Evolutionary conservation across 2,329 filamentous ascomycete species (phyloP), one percentile per base, ranked within the genome.

Genomic region (Lasiodiplodia theobromae): DNA sequence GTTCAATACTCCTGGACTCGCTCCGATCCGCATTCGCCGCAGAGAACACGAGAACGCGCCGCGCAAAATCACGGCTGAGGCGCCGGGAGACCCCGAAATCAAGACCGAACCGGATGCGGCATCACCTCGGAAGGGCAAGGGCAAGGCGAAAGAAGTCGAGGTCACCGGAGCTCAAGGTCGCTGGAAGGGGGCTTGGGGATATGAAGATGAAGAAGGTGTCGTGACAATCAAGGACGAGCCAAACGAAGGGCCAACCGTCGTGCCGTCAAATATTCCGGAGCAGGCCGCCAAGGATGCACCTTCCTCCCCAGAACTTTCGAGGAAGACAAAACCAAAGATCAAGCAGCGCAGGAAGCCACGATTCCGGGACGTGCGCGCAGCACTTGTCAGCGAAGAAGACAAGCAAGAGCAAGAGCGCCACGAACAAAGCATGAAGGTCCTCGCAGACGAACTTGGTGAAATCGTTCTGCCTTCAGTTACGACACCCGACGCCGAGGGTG

Each of bases 21-120:
- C 81, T 58, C 87, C 87, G 5, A 82, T 89, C 53, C 84, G 87
- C n/a, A 81, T 89, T 58, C 81, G 82, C 67, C 81, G 87, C 69
- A 82, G 84, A 72, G 84, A 86, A 70, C 87, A 88, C 73, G 82
- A 85, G 71, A 86, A 88, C 60, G 82, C 86, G 37, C 79, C 81
- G 1, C 77, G 87, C 31, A 85, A 82, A 51, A 81, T 89, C 67
- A 87, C 86, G 69, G 85, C 84, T 69, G 85, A 86, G 69, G 82
- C 83, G 34, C 86, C 82, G 72, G 79, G 80, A 47, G 80, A 78
- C 40, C 81, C 80, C 25, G 78, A 82, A 67, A 72, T 82, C 47
- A 76, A 74, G 11, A 73, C 75, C 44, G 73, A 74, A 49, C 70
- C 68, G 4, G 75, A 74, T 2, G 69, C 73, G 18, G 28, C 58